These are phyloP conservation scores for Coemansia sp. DNA, from an alignment of 192 early-diverging fungal genomes.

Conservation along the genomic window DNA sequence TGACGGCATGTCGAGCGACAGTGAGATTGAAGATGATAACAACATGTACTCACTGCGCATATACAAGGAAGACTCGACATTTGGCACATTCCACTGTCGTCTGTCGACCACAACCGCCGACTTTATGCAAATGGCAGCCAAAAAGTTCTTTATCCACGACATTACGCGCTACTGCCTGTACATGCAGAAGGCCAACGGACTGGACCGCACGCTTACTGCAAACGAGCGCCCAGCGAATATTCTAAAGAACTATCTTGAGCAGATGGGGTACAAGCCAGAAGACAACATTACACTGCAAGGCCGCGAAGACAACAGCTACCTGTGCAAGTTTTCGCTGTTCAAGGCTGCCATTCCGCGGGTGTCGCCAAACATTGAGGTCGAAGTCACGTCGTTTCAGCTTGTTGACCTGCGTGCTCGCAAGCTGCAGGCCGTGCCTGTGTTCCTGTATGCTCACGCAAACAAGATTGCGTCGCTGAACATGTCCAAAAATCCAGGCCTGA, in stretches of 20 bases:
- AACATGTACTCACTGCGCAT: conserved; percentile 68
- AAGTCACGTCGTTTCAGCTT: conserved; percentile 56
- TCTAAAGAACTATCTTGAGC: conserved; percentile 69
- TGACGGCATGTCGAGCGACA: conserved; percentile 33
- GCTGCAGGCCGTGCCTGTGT: conserved; percentile 77
- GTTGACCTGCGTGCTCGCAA: conserved; percentile 73
- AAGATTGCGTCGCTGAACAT: conserved; percentile 77
- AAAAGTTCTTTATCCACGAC: conserved; percentile 82
- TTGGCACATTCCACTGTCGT: conserved; percentile 71
- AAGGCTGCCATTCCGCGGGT: conserved; percentile 57
- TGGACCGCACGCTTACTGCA: conserved; percentile 70
- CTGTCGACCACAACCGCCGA: conserved; percentile 72
- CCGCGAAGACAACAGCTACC: conserved; percentile 82
- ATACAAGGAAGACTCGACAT: conserved; percentile 77
- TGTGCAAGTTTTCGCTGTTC: conserved; percentile 77
- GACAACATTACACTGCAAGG: conserved; percentile 79
- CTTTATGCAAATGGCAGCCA: conserved; percentile 68
- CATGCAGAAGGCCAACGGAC: conserved; percentile 48
- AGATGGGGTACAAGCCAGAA: conserved; percentile 74
- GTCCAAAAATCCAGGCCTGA: conserved; percentile 76
- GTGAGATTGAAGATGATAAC: conserved; percentile 39
- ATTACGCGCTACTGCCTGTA: conserved; percentile 54
- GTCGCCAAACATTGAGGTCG: conserved; percentile 52
- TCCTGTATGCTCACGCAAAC: conserved; percentile 68
- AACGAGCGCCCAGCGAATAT: conserved; percentile 74